These are phyloP conservation scores for Sphagnurus paluster DNA, from an alignment of 1,284 basidiomycete genomes.

Conservation along the genomic window DNA sequence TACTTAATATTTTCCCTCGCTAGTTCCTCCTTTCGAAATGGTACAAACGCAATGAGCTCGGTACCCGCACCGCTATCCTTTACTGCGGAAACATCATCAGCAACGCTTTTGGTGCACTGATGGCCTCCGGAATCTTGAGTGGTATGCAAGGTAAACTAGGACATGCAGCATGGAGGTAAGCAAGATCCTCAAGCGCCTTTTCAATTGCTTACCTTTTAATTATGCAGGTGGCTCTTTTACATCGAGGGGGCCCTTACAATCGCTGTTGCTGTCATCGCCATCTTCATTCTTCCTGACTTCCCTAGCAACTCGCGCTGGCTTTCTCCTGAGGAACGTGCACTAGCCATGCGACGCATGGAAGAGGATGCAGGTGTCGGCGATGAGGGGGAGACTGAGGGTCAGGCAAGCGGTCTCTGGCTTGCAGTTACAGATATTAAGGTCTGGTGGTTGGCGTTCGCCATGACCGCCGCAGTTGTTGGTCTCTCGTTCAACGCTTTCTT, in stretches of 20 bases:
- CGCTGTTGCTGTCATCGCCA: conserved; percentile 56
- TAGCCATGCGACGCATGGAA: conserved; percentile 71
- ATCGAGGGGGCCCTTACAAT: conserved; percentile 73
- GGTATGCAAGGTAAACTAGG: conserved; percentile 73
- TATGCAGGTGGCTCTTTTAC: conserved; percentile 64
- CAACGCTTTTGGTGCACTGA: conserved; percentile 83
- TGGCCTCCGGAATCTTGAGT: conserved; percentile 72
- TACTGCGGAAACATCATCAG: conserved; percentile 74
- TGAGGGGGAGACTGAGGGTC: conserved; percentile 31
- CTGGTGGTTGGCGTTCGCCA: conserved; percentile 65
- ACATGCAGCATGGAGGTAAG: conserved; percentile 72
- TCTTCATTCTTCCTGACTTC: conserved; percentile 80
- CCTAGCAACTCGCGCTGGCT: conserved; percentile 62
- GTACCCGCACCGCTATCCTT: conserved; percentile 71
- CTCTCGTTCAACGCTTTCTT: conserved; percentile 70
- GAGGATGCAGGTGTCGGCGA: conserved; percentile 65
- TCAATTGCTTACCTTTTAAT: background rate
- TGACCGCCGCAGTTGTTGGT: conserved; percentile 53
- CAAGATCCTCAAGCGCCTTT: background rate
- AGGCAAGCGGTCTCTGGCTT: conserved; percentile 47
- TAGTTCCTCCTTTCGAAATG: conserved; percentile 71
- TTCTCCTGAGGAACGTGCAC: conserved; percentile 57
- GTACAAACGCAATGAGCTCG: conserved; percentile 70
- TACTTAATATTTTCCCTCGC: background rate
- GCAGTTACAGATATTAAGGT: conserved; percentile 74